Evolutionary conservation across 1,139 yeast genomes (phyloP).

Genomic region (Debaryomyces robertsiae): DNA sequence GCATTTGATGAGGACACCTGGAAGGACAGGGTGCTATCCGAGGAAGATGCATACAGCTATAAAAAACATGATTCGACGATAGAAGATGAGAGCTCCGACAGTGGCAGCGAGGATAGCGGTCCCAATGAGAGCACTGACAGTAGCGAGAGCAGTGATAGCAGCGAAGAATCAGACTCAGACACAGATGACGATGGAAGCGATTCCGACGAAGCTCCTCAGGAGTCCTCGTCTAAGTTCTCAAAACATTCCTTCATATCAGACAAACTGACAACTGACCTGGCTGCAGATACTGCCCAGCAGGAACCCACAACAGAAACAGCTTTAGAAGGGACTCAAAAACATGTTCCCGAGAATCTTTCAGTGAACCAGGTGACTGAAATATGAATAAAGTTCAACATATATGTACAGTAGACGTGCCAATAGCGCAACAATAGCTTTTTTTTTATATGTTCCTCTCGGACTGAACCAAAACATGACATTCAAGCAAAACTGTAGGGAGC

Average conservation of each 20-base stretch:
- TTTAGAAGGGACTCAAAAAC: no score
- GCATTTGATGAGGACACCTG: constrained; percentile 23
- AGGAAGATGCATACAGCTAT: constrained; percentile 24
- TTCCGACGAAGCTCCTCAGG: constrained; percentile 14
- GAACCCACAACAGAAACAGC: no score
- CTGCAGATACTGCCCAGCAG: no score
- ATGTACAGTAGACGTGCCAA: no score
- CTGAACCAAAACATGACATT: no score
- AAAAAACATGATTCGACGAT: constrained; percentile 10
- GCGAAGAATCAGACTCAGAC: constrained; percentile 14
- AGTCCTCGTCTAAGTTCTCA: constrained; percentile 10
- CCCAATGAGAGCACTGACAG: constrained; percentile 14
- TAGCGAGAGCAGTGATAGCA: constrained; percentile 9
- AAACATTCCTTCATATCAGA: constrained; percentile 7
- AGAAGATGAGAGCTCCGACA: not conserved
- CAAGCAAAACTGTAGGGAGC: no score
- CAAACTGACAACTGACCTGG: no score
- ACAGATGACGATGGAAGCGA: constrained; percentile 12
- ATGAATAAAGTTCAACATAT: no score
- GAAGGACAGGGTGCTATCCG: constrained; percentile 17
- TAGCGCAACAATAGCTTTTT: no score
- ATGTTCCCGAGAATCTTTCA: no score
- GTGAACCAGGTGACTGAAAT: no score
- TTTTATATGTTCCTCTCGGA: no score
- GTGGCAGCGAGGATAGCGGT: not conserved